Percentiles rank a stretch among this genome's conserved stretches.
phyloP scores from a whole-genome alignment of 257 asterid genomes.

The Solanum gracilifrons region DNA sequence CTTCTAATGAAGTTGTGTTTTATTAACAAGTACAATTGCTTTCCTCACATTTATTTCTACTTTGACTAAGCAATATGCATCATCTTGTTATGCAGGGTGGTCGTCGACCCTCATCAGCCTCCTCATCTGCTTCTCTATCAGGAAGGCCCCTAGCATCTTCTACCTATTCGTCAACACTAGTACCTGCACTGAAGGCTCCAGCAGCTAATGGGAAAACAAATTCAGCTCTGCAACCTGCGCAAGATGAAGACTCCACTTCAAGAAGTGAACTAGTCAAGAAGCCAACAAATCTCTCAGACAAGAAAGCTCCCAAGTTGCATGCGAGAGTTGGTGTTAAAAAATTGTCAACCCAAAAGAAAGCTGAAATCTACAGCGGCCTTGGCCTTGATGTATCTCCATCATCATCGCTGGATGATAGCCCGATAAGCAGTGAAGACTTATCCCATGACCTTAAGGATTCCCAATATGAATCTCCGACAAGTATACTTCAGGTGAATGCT shows the following conservation, averaged over 20 bases:
- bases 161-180: not conserved
- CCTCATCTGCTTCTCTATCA: not conserved
- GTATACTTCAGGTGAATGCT: constrained; percentile 66
- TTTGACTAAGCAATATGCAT: not conserved
- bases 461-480: constrained; percentile 10
- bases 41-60: not conserved
- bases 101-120: not conserved
- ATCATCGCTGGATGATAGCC: constrained; percentile 8
- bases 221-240: not conserved
- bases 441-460: constrained; percentile 1
- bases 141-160: not conserved
- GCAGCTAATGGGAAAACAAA: not conserved
- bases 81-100: not conserved
- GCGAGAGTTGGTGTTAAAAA: not conserved
- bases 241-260: not conserved
- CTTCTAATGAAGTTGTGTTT: not conserved
- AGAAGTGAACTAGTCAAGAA: not conserved
- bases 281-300: not conserved
- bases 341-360: constrained; percentile 7
- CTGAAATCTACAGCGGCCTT: constrained; percentile 14
- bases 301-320: not conserved
- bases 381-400: constrained; percentile 19
- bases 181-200: not conserved
- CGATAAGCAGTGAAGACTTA: not conserved
- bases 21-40: not conserved